Evolutionary conservation across 2,329 filamentous ascomycete species (phyloP), one percentile per base, ranked within the genome.

Genomic region (Berkeleyomyces basicola): DNA sequence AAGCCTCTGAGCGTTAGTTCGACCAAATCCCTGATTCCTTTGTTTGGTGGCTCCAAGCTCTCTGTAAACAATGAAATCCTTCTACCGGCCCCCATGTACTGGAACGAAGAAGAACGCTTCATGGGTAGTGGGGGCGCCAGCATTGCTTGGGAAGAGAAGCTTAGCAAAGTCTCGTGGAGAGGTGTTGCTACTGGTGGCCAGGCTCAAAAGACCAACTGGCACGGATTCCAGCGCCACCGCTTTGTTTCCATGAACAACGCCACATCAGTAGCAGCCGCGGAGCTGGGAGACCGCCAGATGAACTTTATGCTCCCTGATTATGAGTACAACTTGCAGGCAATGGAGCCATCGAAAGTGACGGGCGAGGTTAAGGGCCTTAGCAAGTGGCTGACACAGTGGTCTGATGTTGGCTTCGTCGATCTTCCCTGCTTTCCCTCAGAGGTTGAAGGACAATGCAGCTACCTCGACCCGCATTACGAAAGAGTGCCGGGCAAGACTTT

Each of bases 401-500:
- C 79, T 3, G 72, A 82, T 65, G 75, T 80, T 2, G 75, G 74
- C 16, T 81, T 83, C 63, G 76, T 78, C 33, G 78, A 83, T 67
- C 74, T 83, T 16, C 78, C 78, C 72, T 83, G 81, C 69, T 66
- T 72, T 6, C 74, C 75, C 9, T 67, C 78, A 59, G 71, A 72
- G 49, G 72, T 84, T 66, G 70, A 73, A 2, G 58, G 61, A 14
- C 37, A 96, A 70, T 99, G 93, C 74, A 81, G 85, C 55, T 90
- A 90, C 0, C 91, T 97, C 71, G 78, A 78, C 51, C 83, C 90
- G 67, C 95, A 89, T 73, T 97, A 97, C 74, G 77, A 84, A 31
- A 76, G 82, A 31, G 79, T 82, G 2, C 78, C 79, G 16, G 87
- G 82, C 3, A 63, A 63, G 49, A 39, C 61, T 14, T 40, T 65